Base-by-base conservation (phyloP, 129 eudicot genomes). In the Dittrichia graveolens region DNA sequence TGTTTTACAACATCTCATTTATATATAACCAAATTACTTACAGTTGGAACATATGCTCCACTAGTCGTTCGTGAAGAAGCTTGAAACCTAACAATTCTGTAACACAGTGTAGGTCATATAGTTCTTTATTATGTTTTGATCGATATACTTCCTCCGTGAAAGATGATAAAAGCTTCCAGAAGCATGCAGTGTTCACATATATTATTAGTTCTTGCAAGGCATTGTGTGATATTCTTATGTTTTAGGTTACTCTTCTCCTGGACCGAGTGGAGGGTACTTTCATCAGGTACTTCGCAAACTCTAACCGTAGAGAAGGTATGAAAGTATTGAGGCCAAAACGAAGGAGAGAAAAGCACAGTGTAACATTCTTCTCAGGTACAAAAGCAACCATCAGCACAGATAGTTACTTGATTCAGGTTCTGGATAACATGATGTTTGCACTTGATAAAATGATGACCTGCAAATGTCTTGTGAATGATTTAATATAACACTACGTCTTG, bases 241-340 rank as follows among this genome's bases (percentile, higher is more conserved):
- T 53, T 38, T 79, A 91, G 97, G 84, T 92, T 47, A 83, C 79
- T 43, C 76, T 62, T 53, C 87, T 92, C 62, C 46, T 92, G 75
- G 80, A 86, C 13, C 76, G 85, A 53, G 96, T 89, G 50, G 98
- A 92, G 77, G 73, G 59, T 34, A 71, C 87, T 57, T 92, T 92
- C 67, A 65, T 81, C 53, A 89, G 87, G 73, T 79, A 89, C 68
- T 92, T 92, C 69, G 78, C 84, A n/a, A 80, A 81, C 65, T 80
- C 81, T 16, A 85, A 92, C 61, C 96, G 91, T 53, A 75, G 84
- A 62, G 80, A 85, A 83, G 98, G 94, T 48, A 92, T 92, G 98
- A 89, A 86, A 60, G 42, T 73, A 43, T 58, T 87, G 69, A 89
- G 96, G 78, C 98, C 87, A 44, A 85, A 78, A 63, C 71, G 52